Evolutionary conservation across 352 stramenopile species (phyloP).

Genomic region (Pythium insidiosum): DNA sequence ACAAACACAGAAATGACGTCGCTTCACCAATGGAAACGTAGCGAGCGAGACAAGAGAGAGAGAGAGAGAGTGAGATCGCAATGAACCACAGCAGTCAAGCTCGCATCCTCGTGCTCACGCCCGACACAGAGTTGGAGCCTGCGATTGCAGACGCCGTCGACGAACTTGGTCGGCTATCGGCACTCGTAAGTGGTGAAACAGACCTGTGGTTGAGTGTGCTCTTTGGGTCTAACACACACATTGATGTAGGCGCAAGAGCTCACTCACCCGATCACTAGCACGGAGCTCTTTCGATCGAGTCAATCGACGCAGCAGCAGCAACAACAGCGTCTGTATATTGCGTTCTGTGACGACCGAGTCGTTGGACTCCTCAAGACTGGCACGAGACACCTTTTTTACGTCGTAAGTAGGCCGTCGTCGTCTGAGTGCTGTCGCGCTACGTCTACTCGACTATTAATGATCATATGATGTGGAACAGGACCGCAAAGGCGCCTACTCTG

Average conservation of each 20-base stretch:
- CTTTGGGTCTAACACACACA: no score
- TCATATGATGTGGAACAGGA: no score
- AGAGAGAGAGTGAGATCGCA: no score
- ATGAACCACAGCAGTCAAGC: no score
- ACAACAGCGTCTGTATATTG: constrained; percentile 35
- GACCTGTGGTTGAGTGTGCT: background rate
- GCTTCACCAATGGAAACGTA: constrained; percentile 1
- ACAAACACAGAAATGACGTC: no score
- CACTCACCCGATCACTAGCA: constrained; percentile 49
- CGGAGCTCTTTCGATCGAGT: constrained; percentile 37
- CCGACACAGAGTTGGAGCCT: no score
- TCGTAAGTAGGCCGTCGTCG: no score
- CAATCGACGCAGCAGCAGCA: constrained; percentile 17
- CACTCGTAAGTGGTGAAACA: constrained; percentile 19
- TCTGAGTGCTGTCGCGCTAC: no score
- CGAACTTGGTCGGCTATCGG: constrained; percentile 31
- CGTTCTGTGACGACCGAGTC: constrained; percentile 12
- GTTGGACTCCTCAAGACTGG: constrained; percentile 61
- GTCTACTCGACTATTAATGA: no score
- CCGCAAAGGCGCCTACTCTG: constrained; percentile 42
- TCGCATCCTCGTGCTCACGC: no score
- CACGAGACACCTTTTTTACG: constrained; percentile 70
- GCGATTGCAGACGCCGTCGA: no score
- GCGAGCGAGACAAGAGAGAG: no score
- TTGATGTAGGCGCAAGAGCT: constrained; percentile 49